Evolutionary conservation across 2,329 filamentous ascomycete genomes (phyloP).

Genomic region (Zymoseptoria passerinii): DNA sequence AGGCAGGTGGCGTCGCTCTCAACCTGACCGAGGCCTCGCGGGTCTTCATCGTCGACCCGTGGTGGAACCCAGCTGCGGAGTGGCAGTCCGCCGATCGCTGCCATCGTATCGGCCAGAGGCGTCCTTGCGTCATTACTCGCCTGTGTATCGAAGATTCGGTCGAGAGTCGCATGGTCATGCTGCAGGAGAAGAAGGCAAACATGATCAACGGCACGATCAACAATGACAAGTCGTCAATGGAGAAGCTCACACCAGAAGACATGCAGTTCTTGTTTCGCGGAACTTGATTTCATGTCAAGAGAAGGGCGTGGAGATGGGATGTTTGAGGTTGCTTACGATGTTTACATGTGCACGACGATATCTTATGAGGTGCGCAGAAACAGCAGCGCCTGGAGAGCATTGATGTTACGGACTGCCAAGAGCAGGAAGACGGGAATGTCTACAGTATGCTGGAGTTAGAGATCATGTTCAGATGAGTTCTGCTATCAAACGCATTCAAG

Average conservation of each 20-base stretch:
- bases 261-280: constrained; percentile 95
- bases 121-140: constrained; percentile 87
- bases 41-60: constrained; percentile 96
- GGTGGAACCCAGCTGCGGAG: constrained; percentile 99
- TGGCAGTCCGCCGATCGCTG: constrained; percentile 86
- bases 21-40: constrained; percentile 91
- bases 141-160: constrained; percentile 96
- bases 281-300: constrained; percentile 30
- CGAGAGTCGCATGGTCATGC: constrained; percentile 85
- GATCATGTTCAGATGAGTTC: neutral
- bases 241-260: constrained; percentile 81
- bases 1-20: constrained; percentile 89
- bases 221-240: constrained; percentile 81
- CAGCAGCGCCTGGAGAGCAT: neutral
- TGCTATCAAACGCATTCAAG: neutral
- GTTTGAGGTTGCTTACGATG: neutral
- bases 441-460: neutral
- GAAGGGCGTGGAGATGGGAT: neutral
- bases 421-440: neutral
- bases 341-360: neutral
- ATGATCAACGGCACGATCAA: constrained; percentile 98
- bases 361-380: neutral
- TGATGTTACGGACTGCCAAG: neutral
- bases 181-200: constrained; percentile 97
- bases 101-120: constrained; percentile 90